Conservation (phyloP, 345 rosid species). For the Psidium friedrichsthalianum region DNA sequence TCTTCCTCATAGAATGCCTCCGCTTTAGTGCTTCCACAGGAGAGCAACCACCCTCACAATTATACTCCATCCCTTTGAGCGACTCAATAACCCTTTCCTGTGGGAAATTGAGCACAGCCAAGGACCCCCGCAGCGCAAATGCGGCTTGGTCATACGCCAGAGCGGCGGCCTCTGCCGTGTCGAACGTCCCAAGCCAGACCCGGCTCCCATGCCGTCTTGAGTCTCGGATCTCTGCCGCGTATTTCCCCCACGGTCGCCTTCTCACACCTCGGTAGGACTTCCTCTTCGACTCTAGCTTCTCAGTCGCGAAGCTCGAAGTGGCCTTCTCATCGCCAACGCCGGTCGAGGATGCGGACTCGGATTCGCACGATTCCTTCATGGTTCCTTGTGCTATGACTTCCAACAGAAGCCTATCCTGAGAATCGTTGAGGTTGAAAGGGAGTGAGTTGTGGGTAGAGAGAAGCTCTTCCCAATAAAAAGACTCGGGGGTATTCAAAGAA, state of each 20-base stretch:
- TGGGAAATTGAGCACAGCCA: constrained; percentile 59
- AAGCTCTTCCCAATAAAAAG: neutral
- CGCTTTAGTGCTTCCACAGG: constrained; percentile 54
- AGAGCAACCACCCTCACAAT: constrained; percentile 43
- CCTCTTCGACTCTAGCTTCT: neutral
- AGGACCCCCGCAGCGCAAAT: constrained; percentile 37
- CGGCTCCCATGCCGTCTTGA: constrained; percentile 47
- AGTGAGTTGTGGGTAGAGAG: neutral
- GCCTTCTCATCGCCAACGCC: neutral
- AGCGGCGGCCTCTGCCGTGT: constrained; percentile 64
- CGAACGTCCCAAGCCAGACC: constrained; percentile 77
- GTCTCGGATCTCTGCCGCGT: constrained; percentile 72
- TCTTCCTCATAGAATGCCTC: constrained; percentile 38
- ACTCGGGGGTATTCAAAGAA: neutral
- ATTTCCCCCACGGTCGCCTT: constrained; percentile 71
- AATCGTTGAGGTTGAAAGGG: neutral
- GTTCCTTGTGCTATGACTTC: neutral
- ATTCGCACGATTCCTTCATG: neutral
- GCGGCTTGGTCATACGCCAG: constrained; percentile 79
- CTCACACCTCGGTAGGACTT: constrained; percentile 2
- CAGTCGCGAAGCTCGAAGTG: neutral
- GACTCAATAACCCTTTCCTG: constrained; percentile 20
- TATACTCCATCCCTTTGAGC: constrained; percentile 34
- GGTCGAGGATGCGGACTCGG: neutral
- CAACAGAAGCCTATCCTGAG: neutral